Evolutionary conservation across 2,329 filamentous ascomycete species (phyloP).

Genomic region (Colletotrichum cordylinicola): DNA sequence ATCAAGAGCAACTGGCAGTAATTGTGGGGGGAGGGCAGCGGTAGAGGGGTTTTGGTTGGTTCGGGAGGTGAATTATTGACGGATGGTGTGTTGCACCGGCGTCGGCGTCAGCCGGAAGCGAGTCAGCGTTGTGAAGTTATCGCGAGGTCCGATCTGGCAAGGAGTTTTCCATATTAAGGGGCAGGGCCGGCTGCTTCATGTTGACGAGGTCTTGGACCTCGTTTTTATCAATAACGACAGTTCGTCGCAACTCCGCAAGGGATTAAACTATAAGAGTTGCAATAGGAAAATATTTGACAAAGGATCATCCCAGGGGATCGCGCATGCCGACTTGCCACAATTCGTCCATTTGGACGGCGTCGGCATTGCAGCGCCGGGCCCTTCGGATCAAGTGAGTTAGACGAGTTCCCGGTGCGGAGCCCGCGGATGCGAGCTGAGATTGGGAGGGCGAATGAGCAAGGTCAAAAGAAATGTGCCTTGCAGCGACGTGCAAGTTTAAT

Average conservation of each 20-base stretch:
- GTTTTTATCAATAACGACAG: neutral
- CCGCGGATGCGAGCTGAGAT: neutral
- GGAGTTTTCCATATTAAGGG: neutral
- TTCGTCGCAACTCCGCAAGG: neutral
- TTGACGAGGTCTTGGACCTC: neutral
- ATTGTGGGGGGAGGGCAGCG: neutral
- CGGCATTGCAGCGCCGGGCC: neutral
- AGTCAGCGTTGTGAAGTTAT: neutral
- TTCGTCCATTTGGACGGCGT: neutral
- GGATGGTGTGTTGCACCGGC: neutral
- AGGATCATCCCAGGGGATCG: neutral
- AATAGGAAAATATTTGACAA: neutral
- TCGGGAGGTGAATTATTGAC: neutral
- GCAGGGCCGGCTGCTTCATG: neutral
- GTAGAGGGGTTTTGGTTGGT: neutral
- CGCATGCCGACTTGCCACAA: neutral
- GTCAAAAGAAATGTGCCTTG: neutral
- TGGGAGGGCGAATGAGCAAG: neutral
- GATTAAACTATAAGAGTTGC: neutral
- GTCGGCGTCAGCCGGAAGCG: neutral
- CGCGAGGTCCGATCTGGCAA: neutral
- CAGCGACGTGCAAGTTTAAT: neutral
- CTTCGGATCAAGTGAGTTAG: neutral
- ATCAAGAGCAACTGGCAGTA: slow-evolving; percentile 57
- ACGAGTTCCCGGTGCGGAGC: neutral